These are phyloP conservation scores for Cercospora brassicicola DNA, from an alignment of 2,329 filamentous ascomycete species.

Conservation along the genomic window DNA sequence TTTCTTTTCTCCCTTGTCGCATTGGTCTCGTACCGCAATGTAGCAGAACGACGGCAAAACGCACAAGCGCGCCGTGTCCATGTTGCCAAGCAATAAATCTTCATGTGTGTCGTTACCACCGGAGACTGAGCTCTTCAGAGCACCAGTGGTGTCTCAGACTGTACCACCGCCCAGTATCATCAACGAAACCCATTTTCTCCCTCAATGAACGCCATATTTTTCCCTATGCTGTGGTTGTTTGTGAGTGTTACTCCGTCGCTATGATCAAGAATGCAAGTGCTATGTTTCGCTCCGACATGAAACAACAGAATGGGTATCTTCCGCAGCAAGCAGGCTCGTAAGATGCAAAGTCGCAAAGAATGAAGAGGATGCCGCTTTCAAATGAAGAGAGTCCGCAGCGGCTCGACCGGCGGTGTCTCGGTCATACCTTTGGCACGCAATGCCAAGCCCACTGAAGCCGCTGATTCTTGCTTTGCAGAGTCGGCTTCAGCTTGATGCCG, in stretches of 20 bases:
- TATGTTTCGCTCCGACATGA: slow-evolving; percentile 20
- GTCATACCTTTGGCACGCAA: slow-evolving; percentile 38
- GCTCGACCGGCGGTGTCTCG: slow-evolving; percentile 40
- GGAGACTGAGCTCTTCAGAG: slow-evolving; percentile 33
- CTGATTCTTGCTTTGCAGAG: slow-evolving; percentile 20
- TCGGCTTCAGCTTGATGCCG: slow-evolving; percentile 36
- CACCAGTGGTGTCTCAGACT: slow-evolving; percentile 23
- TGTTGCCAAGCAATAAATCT: slow-evolving; percentile 1
- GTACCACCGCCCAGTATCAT: background rate
- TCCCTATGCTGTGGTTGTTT: slow-evolving; percentile 7
- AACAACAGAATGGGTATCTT: slow-evolving; percentile 23
- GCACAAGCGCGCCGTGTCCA: slow-evolving; percentile 6
- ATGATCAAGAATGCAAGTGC: slow-evolving; percentile 20
- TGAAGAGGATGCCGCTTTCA: slow-evolving; percentile 28
- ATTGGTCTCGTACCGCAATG: slow-evolving; percentile 13
- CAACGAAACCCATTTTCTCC: slow-evolving; percentile 7
- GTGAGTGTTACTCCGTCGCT: slow-evolving; percentile 15
- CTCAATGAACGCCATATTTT: slow-evolving; percentile 5
- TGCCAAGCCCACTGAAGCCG: slow-evolving; percentile 32
- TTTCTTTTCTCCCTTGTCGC: slow-evolving; percentile 13
- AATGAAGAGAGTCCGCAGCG: slow-evolving; percentile 42
- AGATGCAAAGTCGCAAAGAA: slow-evolving; percentile 12
- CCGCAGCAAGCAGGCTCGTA: slow-evolving; percentile 15
- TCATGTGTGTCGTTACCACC: slow-evolving; percentile 16
- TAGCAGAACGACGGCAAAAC: slow-evolving; percentile 4